phyloP scores from a whole-genome alignment of 2,329 filamentous ascomycete genomes.

The Trichoderma pleuroti region DNA sequence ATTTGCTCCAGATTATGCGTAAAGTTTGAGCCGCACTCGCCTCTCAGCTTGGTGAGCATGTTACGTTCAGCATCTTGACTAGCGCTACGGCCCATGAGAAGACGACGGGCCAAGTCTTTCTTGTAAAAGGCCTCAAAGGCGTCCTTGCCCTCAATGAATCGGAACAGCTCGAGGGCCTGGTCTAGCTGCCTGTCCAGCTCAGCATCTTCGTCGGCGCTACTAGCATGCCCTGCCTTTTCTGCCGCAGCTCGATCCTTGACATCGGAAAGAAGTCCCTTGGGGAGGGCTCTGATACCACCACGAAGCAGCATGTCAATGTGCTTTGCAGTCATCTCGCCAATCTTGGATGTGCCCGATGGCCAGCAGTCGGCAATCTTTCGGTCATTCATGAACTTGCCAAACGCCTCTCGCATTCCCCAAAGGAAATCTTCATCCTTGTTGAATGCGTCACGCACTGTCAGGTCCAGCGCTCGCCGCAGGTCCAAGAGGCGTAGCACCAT shows the following conservation, averaged over 20 bases:
- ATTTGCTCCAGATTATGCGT: conserved; percentile 98
- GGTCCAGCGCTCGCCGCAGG: conserved; percentile 75
- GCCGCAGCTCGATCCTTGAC: conserved; percentile 54
- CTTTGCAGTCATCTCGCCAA: conserved; percentile 98
- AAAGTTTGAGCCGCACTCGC: conserved; percentile 89
- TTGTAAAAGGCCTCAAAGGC: conserved; percentile 99
- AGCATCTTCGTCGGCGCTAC: conserved; percentile 79
- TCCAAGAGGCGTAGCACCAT: conserved; percentile 84
- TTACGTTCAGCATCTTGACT: conserved; percentile 93
- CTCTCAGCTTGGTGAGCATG: conserved; percentile 89
- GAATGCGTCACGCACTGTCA: conserved; percentile 74
- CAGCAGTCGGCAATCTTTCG: conserved; percentile 68
- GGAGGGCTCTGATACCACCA: conserved; percentile 80
- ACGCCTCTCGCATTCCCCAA: conserved; percentile 77
- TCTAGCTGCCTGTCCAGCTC: conserved; percentile 91
- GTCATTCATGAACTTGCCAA: conserved; percentile 90
- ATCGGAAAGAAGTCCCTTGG: conserved; percentile 63
- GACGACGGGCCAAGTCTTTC: conserved; percentile 83
- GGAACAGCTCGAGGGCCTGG: conserved; percentile 88
- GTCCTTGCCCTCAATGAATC: conserved; percentile 95
- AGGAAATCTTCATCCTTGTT: conserved; percentile 71
- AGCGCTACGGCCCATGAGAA: conserved; percentile 88
- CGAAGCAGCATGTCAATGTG: conserved; percentile 88
- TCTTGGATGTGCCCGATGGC: conserved; percentile 83
- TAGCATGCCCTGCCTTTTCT: conserved; percentile 61